Evolutionary conservation across 257 asterid species (phyloP).

Genomic region (Forsythia suspensa): DNA sequence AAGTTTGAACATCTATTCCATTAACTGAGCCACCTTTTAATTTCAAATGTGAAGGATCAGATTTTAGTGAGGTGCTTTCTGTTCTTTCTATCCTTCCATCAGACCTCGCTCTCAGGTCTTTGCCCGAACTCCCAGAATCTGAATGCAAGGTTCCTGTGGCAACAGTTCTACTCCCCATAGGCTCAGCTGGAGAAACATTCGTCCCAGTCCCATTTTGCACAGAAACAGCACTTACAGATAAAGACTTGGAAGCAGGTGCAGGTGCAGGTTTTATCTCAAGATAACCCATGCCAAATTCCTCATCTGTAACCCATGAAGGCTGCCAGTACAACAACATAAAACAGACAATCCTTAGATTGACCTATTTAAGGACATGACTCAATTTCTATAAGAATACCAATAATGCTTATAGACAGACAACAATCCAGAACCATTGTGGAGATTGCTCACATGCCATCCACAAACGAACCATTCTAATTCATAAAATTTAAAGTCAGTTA

Average conservation of each 20-base stretch:
- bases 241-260: slow-evolving; percentile 60
- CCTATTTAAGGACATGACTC: slow-evolving; percentile 7
- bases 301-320: slow-evolving; percentile 99
- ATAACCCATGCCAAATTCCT: slow-evolving; percentile 98
- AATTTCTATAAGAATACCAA: slow-evolving; percentile 1
- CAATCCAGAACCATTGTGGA: neutral
- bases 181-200: slow-evolving; percentile 59
- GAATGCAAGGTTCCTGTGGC: slow-evolving; percentile 49
- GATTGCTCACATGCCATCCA: neutral
- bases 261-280: slow-evolving; percentile 81
- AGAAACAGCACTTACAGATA: slow-evolving; percentile 47
- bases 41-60: slow-evolving; percentile 47
- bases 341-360: slow-evolving; percentile 8
- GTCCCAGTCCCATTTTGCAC: slow-evolving; percentile 61
- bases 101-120: slow-evolving; percentile 57
- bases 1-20: slow-evolving; percentile 51
- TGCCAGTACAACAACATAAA: slow-evolving; percentile 34
- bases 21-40: slow-evolving; percentile 40
- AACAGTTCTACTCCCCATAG: slow-evolving; percentile 49
- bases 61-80: slow-evolving; percentile 45
- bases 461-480: neutral
- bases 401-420: slow-evolving; percentile 2
- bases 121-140: slow-evolving; percentile 54
- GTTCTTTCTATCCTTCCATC: slow-evolving; percentile 60
- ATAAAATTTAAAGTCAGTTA: slow-evolving; percentile 5